Base-by-base conservation (phyloP, 805 yeast species). In the Spathaspora sp. region DNA sequence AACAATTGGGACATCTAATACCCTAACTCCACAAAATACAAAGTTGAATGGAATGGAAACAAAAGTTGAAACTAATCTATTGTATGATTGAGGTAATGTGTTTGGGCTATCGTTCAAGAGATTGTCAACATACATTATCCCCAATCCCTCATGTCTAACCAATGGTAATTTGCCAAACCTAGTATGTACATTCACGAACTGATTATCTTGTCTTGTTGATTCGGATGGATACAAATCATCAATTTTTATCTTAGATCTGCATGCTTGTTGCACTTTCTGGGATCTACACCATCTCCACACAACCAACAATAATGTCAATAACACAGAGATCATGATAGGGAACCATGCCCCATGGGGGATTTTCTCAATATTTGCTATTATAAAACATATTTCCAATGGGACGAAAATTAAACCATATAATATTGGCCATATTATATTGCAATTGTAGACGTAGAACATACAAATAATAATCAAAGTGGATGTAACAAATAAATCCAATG, bases 321-420 rank as follows among this genome's bases (percentile, higher is more conserved):
- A n/a, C 1, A 61, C 65, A 8, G 80, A 61, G 60, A 80, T 69
- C 67, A 75, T 65, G 31, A 82, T 62, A 0, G 86, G 81, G 58
- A 81, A 80, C 87, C 86, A 82, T 1, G 85, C 87, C 38, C 86
- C 87, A 54, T 78, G 79, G 0, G 78, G 75, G 2, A 82, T 73
- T 60, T 82, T 82, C 56, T 69, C 73, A 55, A 79, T 55, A 50
- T 79, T 81, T 3, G 85, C 73, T 48, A 73, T 63, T 16, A 81
- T 69, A 57, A 80, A 64, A 42, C 72, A 61, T 42, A 68, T 55
- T 57, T 82, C 86, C 35, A 82, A 64, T 0, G 83, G 73, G 7
- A 77, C 70, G 56, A 80, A 80, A 2, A 70, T 55, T 19, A 69
- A 45, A 31, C 72, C 60, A 55, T 70, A 76, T 5, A 64, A 42